Percentiles rank a stretch among this genome's conserved stretches.
These are phyloP conservation scores for Loxodes magnus DNA, from an alignment of 73 alveolate species.

Conservation along the genomic window DNA sequence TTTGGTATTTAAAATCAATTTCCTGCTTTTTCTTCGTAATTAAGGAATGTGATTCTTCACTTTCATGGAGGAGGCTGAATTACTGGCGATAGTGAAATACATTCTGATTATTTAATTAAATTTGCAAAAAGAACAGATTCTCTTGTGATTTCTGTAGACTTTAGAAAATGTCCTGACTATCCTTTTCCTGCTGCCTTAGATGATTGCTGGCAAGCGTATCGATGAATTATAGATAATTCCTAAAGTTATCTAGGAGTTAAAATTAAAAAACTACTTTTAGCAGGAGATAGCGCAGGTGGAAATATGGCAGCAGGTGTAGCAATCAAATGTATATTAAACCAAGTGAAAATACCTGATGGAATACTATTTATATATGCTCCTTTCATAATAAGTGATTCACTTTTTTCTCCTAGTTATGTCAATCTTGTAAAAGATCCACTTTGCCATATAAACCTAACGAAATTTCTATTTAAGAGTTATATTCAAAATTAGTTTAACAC, in stretches of 20 bases:
- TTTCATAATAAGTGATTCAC: constrained; percentile 25
- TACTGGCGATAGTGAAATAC: constrained; percentile 73
- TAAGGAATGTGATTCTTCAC: constrained; percentile 60
- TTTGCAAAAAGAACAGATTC: constrained; percentile 69
- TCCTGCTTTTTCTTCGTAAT: too few species aligned
- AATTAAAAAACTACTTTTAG: constrained; percentile 43
- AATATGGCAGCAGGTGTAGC: constrained; percentile 51
- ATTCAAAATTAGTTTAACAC: too few species aligned
- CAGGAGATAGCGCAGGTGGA: constrained; percentile 84
- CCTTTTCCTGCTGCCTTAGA: constrained; percentile 68
- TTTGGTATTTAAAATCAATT: too few species aligned
- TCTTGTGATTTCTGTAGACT: constrained; percentile 60
- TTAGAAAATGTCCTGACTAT: constrained; percentile 61
- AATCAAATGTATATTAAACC: constrained; percentile 33
- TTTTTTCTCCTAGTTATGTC: constrained; percentile 44
- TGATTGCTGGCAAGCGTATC: constrained; percentile 73
- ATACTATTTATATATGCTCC: constrained; percentile 70
- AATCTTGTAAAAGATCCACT: constrained; percentile 62
- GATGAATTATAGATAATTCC: constrained; percentile 64
- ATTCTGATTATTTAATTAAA: constrained; percentile 61
- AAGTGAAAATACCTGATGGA: constrained; percentile 71
- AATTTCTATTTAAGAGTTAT: too few species aligned
- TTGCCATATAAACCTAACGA: too few species aligned
- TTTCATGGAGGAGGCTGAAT: constrained; percentile 95
- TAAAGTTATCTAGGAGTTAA: constrained; percentile 34